Evolutionary conservation across 2,329 filamentous ascomycete genomes (phyloP), one percentile per base, ranked within the genome.

Genomic region (Pestalotiopsis sp.): DNA sequence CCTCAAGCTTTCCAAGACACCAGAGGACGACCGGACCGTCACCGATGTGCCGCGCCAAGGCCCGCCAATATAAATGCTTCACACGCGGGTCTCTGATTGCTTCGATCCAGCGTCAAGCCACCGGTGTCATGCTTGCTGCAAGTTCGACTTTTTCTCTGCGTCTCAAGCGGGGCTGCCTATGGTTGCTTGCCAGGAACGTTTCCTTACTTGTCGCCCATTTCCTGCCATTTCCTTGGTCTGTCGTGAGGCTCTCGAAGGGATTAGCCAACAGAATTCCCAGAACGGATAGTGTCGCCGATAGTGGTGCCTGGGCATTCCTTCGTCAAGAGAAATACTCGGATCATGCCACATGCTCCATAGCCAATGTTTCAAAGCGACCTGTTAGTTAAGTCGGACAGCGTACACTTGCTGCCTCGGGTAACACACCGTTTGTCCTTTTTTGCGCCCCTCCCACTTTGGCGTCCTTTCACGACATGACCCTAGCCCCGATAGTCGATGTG

Each of bases 281-380:
- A 45, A 25, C 7, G 61, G 61, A 49, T 64, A 64, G 61, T 64
- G n/a, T 64, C 61, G 38, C 61, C 61, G 61, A 64, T 52, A 49
- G 61, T 52, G 59, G 61, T 64, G 17, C 20, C 61, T 64, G 36
- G 36, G 61, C 61, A n/a, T 11, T 49, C 61, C 61, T 64, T 45
- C 36, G 59, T n/a, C 59, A 38, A 61, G 36, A 61, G 27, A 36
- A 62, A 31, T 31, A 61, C 25, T 61, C 25, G 25, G 27, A 38
- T 40, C n/a, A 38, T 61, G 59, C 59, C 25, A 36, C n/a, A 25
- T 61, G 59, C 59, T 61, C 25, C 59, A 61, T 20, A 52, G 45
- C 20, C 45, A 52, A 52, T 52, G 45, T 52, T 52, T 52, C 45
- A 52, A 17, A n/a, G 45, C 45, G 3, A n/a, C 17, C 45, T 45